Percentiles rank a stretch among this genome's conserved stretches.
Conservation (phyloP, 768 basidiomycete species). For the Psilocybe azurescens region DNA sequence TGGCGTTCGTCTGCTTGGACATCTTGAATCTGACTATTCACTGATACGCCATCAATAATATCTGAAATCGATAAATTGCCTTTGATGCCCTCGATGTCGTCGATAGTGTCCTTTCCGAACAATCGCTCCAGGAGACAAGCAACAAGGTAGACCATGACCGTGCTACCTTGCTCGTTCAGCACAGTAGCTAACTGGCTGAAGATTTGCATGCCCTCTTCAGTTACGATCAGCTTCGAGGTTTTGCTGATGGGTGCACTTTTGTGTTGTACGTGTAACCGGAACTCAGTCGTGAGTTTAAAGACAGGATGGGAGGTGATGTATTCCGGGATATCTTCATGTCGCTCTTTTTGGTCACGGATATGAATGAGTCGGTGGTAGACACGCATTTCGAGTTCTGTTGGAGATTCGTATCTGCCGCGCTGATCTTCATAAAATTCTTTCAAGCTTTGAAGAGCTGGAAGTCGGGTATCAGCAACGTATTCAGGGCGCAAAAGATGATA, state of each 20-base stretch:
- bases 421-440: slow-evolving; percentile 95
- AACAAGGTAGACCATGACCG: slow-evolving; percentile 84
- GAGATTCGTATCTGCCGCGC: slow-evolving; percentile 65
- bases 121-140: slow-evolving; percentile 89
- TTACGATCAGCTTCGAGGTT: slow-evolving; percentile 66
- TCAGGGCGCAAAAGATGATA: neutral
- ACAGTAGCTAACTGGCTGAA: slow-evolving; percentile 66
- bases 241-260: slow-evolving; percentile 79
- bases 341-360: slow-evolving; percentile 83
- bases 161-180: slow-evolving; percentile 67
- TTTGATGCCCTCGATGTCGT: slow-evolving; percentile 72
- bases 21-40: slow-evolving; percentile 26
- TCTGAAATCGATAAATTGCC: slow-evolving; percentile 61
- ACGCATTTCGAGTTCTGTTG: slow-evolving; percentile 94
- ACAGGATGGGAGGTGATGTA: slow-evolving; percentile 73
- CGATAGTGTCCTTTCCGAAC: slow-evolving; percentile 82
- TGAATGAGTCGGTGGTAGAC: slow-evolving; percentile 94
- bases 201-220: slow-evolving; percentile 67
- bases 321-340: slow-evolving; percentile 72
- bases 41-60: slow-evolving; percentile 69
- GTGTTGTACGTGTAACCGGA: slow-evolving; percentile 80
- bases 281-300: slow-evolving; percentile 81
- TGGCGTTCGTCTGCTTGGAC: slow-evolving; percentile 26
- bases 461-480: neutral
- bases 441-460: slow-evolving; percentile 83